A percentile compares a stretch with the other conserved stretches of the same genome.
Conservation (phyloP, 1,139 yeast species). For the Geotrichum histeridarum region DNA sequence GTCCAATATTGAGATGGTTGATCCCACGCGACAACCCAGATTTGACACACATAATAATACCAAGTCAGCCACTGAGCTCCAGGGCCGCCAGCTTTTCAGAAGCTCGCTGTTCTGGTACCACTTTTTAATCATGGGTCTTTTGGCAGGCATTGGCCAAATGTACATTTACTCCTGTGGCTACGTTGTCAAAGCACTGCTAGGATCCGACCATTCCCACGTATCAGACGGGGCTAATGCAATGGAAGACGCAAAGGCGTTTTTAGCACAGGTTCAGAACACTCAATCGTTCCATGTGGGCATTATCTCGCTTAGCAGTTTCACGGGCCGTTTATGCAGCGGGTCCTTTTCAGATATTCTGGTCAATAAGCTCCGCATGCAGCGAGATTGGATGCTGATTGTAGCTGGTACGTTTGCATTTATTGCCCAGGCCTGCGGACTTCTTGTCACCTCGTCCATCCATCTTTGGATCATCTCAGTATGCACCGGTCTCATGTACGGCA, state of each 20-base stretch:
- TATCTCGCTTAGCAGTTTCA: constrained; percentile 60
- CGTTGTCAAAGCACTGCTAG: constrained; percentile 52
- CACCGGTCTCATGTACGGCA: constrained; percentile 73
- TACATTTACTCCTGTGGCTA: constrained; percentile 73
- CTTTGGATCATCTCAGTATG: constrained; percentile 52
- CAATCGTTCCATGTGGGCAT: constrained; percentile 72
- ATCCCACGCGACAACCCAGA: constrained; percentile 1
- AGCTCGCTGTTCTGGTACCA: constrained; percentile 36
- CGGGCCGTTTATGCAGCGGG: constrained; percentile 65
- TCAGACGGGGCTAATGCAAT: constrained; percentile 3
- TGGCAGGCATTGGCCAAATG: constrained; percentile 74
- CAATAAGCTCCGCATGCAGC: constrained; percentile 47
- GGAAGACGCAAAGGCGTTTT: constrained; percentile 18
- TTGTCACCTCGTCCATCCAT: constrained; percentile 37
- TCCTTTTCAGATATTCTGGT: constrained; percentile 59
- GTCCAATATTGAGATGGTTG: constrained; percentile 2
- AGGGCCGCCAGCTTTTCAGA: constrained; percentile 29
- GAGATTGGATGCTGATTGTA: constrained; percentile 62
- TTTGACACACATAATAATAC: constrained; percentile 12
- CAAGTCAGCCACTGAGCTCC: constrained; percentile 22
- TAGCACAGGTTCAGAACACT: constrained; percentile 33
- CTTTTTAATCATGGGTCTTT: constrained; percentile 49
- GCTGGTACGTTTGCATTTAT: constrained; percentile 41
- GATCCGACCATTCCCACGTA: not conserved
- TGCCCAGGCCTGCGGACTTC: constrained; percentile 37